phyloP scores from a whole-genome alignment of 2,329 filamentous ascomycete genomes.

The Sporothrix inflata region DNA sequence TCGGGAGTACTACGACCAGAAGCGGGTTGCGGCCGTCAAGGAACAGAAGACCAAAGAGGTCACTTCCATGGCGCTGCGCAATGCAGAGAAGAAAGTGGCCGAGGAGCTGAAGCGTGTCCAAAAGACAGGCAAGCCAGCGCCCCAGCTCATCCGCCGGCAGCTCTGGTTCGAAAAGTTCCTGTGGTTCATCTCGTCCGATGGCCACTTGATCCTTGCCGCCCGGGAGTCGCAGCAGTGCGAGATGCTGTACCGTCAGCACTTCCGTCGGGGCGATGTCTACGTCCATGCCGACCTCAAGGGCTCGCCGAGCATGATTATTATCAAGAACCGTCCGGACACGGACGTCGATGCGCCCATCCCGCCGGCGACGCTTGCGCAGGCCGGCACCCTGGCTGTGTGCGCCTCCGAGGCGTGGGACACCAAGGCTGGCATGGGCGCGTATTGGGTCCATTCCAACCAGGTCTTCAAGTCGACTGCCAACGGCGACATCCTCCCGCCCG shows the following conservation, averaged over 20 bases:
- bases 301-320: slow-evolving; percentile 74
- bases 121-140: slow-evolving; percentile 87
- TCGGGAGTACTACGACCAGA: slow-evolving; percentile 88
- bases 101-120: slow-evolving; percentile 84
- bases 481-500: slow-evolving; percentile 78
- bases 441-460: slow-evolving; percentile 91
- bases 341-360: slow-evolving; percentile 80
- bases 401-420: slow-evolving; percentile 93
- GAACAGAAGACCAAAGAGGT: slow-evolving; percentile 84
- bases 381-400: slow-evolving; percentile 80
- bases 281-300: slow-evolving; percentile 88
- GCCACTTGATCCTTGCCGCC: slow-evolving; percentile 87
- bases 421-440: slow-evolving; percentile 92
- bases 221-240: slow-evolving; percentile 90
- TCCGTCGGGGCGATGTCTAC: slow-evolving; percentile 89
- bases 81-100: slow-evolving; percentile 83
- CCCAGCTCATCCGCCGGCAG: slow-evolving; percentile 79
- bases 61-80: slow-evolving; percentile 81
- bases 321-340: slow-evolving; percentile 81
- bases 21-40: slow-evolving; percentile 80
- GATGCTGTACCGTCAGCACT: slow-evolving; percentile 81
- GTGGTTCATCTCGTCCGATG: slow-evolving; percentile 95
- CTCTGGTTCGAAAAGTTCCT: slow-evolving; percentile 98
- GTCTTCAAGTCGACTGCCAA: slow-evolving; percentile 81
- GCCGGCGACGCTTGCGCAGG: slow-evolving; percentile 87